Evolutionary conservation across 2,329 filamentous ascomycete species (phyloP).

Genomic region (Apiospora phragmitis): DNA sequence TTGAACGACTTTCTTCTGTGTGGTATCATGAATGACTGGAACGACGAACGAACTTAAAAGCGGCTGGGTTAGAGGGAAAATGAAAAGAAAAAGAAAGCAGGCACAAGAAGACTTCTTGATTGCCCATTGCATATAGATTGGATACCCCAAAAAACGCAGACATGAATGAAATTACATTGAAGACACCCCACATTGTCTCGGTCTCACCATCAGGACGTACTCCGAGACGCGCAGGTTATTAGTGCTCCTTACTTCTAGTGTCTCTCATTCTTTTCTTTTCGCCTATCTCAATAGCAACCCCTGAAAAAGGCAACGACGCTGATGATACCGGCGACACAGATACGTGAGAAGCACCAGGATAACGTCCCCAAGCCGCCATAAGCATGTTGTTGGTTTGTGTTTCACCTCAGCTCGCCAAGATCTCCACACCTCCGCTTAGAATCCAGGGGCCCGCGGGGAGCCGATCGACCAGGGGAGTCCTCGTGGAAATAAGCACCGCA

Average conservation of each 20-base stretch:
- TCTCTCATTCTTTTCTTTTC: neutral
- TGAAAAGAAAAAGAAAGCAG: neutral
- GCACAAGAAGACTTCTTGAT: neutral
- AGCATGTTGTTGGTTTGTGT: neutral
- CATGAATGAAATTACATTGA: neutral
- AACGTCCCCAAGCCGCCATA: neutral
- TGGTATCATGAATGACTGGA: neutral
- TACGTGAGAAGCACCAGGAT: neutral
- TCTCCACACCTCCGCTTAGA: neutral
- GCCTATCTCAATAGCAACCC: neutral
- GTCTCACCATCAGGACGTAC: neutral
- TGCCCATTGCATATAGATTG: neutral
- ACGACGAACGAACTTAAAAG: constrained; percentile 1
- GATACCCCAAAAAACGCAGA: neutral
- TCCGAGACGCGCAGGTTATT: neutral
- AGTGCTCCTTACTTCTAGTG: neutral
- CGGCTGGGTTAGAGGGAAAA: neutral
- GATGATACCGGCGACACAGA: neutral
- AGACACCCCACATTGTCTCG: neutral
- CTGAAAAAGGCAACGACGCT: neutral
- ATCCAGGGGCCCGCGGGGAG: neutral
- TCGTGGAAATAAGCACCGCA: neutral
- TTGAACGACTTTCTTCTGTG: neutral
- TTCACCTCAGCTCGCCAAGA: neutral
- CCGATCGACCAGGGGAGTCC: neutral